phyloP scores from a whole-genome alignment of 2,329 filamentous ascomycete genomes.

The Kalmusia sp. region DNA sequence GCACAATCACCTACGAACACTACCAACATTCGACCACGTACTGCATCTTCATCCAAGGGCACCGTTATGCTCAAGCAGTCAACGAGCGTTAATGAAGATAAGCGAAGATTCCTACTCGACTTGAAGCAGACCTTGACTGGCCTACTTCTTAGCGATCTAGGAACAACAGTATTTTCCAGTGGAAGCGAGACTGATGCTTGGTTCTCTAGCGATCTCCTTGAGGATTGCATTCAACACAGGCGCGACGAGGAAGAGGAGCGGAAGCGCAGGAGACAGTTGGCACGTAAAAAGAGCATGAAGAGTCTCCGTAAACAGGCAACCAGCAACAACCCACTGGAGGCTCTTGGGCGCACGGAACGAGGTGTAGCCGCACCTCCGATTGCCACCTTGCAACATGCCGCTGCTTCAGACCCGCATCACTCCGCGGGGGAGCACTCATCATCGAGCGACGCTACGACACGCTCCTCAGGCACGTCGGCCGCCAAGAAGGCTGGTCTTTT shows the following conservation, averaged over 20 bases:
- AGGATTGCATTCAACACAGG: conserved; percentile 50
- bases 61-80: conserved; percentile 67
- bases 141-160: conserved; percentile 86
- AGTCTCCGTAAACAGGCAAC: conserved; percentile 57
- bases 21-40: conserved; percentile 69
- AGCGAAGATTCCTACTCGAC: conserved; percentile 77
- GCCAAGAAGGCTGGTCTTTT: conserved; percentile 53
- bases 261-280: conserved; percentile 45
- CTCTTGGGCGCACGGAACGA: conserved; percentile 50
- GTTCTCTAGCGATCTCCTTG: conserved; percentile 70
- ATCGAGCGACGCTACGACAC: conserved; percentile 53
- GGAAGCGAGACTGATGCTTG: conserved; percentile 94
- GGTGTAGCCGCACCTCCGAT: conserved; percentile 51
- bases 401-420: conserved; percentile 45
- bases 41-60: conserved; percentile 71
- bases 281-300: conserved; percentile 63
- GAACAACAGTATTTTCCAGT: conserved; percentile 81
- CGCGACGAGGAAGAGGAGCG: conserved; percentile 49
- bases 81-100: conserved; percentile 69
- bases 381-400: conserved; percentile 51
- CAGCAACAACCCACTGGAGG: conserved; percentile 50
- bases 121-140: conserved; percentile 82
- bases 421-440: conserved; percentile 55
- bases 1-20: conserved; percentile 68
- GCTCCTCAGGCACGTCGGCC: conserved; percentile 48